Base-by-base conservation (phyloP, 768 basidiomycete genomes). In the Mycena vitilis region DNA sequence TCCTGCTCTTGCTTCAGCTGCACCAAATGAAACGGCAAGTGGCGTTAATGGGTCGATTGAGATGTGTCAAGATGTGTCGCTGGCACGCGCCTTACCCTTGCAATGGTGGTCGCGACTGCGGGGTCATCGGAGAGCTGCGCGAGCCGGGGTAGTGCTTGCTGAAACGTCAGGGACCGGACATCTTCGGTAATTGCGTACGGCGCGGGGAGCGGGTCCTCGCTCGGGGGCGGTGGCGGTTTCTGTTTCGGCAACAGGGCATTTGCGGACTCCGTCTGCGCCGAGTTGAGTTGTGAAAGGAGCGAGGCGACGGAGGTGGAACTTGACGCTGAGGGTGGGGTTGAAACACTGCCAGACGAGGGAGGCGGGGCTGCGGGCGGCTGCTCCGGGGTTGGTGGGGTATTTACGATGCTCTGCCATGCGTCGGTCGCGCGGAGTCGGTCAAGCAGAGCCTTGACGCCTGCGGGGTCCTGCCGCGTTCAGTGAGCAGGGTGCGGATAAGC, bases 1-100 rank as follows among this genome's bases (percentile, higher is more conserved):
- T 88, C 82, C 79, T 95, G 94, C 56, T 92, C 91, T 60, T 85
- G 78, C 77, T 88, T 91, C 73, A 95, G 81, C 94, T 94, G 73
- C 23, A 40, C 60, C 36, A 48, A 5, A 57, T 22, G 55, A 65
- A 36, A 22, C 58, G 55, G 36, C 54, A 25, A 64, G 58, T 60
- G 37, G 54, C 18, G 55, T 37, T 38, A 47, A 15, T 30, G 6
- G 6, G 12, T 54, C 10, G 22, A 37, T 10, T 54, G 18, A 62
- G 38, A 57, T 13, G 13, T 11, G 34, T 6, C 40, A 2, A 23
- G 37, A 30, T 45, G 30, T n/a, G 23, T 30, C 37, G 63, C 48
- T 30, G 16, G 57, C 49, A 67, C 73, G 54, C 78, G 91, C 93
- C 79, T 86, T 84, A 91, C 93, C 79, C 86, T 84, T 49, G 78